Evolutionary conservation across 495 filamentous ascomycete genomes (phyloP).

Genomic region (Lepraria neglecta): DNA sequence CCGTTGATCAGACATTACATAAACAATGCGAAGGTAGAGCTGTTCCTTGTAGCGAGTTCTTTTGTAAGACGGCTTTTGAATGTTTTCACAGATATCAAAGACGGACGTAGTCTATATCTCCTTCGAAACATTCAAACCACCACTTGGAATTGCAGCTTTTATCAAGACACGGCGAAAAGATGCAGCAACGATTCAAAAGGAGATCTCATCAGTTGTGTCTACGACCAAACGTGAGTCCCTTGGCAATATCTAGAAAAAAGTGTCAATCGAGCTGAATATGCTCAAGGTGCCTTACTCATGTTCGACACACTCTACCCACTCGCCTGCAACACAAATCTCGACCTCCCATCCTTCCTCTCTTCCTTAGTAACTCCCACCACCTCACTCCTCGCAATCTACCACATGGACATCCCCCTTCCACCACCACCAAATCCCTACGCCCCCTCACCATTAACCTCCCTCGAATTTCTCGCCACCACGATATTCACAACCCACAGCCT

Average conservation of each 20-base stretch:
- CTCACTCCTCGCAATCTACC: conserved; percentile 59
- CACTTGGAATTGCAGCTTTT: conserved; percentile 53
- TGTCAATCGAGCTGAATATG: not conserved
- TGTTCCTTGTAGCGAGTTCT: not conserved
- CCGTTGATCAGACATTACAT: conserved; percentile 70
- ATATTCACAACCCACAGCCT: conserved; percentile 58
- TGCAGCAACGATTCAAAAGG: conserved; percentile 43
- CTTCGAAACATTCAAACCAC: conserved; percentile 62
- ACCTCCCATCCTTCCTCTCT: conserved; percentile 50
- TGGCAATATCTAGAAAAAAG: conserved; percentile 9
- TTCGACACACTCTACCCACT: conserved; percentile 58
- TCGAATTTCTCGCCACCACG: conserved; percentile 63
- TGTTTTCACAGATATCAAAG: conserved; percentile 41
- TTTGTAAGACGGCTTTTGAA: not conserved
- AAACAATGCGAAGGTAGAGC: conserved; percentile 59
- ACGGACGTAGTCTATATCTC: conserved; percentile 67
- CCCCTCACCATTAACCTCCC: conserved; percentile 55
- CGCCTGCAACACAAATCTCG: conserved; percentile 30
- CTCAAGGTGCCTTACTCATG: too few species aligned
- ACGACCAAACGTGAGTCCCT: conserved; percentile 24
- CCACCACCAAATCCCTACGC: conserved; percentile 49
- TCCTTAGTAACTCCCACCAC: conserved; percentile 44
- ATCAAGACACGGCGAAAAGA: conserved; percentile 56
- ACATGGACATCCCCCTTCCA: conserved; percentile 54
- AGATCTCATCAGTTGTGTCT: conserved; percentile 40